These are phyloP conservation scores for Globisporangium paroecandrum DNA, from an alignment of 352 stramenopile species.

Conservation along the genomic window DNA sequence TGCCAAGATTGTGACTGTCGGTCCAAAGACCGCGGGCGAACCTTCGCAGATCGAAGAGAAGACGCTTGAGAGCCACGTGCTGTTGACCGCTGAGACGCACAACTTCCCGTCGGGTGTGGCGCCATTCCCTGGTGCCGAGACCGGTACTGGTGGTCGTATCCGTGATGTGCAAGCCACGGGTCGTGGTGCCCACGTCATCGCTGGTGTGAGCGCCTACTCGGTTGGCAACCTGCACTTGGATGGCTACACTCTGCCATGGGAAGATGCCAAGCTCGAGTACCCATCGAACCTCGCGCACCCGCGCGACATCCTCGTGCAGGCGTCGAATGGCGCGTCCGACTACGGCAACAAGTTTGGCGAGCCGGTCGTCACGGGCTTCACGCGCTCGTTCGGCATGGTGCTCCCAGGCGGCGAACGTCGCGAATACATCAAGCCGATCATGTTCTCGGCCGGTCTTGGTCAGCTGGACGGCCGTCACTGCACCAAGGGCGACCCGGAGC, in stretches of 20 bases:
- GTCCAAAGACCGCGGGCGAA: conserved; percentile 53
- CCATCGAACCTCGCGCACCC: conserved; percentile 88
- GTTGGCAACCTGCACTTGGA: conserved; percentile 96
- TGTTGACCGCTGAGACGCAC: conserved; percentile 99
- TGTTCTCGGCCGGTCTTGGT: conserved; percentile 98
- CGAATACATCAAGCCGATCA: conserved; percentile 99
- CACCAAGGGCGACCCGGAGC: conserved; percentile 92
- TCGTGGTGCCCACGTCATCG: conserved; percentile 93
- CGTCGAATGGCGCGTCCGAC: conserved; percentile 97
- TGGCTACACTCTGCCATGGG: conserved; percentile 96
- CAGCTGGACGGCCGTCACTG: conserved; percentile 94
- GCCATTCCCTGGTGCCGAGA: conserved; percentile 95
- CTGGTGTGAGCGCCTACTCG: conserved; percentile 86
- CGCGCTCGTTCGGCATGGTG: conserved; percentile 96
- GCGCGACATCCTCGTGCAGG: conserved; percentile 95
- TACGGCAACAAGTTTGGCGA: conserved; percentile 99
- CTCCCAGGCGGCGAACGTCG: conserved; percentile 93
- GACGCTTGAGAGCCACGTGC: conserved; percentile 89
- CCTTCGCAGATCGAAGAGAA: conserved; percentile 67
- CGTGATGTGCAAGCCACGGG: conserved; percentile 99
- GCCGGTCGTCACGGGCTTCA: conserved; percentile 98
- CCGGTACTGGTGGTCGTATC: conserved; percentile 96
- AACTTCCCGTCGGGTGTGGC: conserved; percentile 98
- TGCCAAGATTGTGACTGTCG: conserved; percentile 87
- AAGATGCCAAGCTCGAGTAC: conserved; percentile 91